Percentiles rank a stretch among this genome's conserved stretches.
Evolutionary conservation across 192 early-diverging fungal genomes (phyloP).

Genomic region (Coemansia sp.): DNA sequence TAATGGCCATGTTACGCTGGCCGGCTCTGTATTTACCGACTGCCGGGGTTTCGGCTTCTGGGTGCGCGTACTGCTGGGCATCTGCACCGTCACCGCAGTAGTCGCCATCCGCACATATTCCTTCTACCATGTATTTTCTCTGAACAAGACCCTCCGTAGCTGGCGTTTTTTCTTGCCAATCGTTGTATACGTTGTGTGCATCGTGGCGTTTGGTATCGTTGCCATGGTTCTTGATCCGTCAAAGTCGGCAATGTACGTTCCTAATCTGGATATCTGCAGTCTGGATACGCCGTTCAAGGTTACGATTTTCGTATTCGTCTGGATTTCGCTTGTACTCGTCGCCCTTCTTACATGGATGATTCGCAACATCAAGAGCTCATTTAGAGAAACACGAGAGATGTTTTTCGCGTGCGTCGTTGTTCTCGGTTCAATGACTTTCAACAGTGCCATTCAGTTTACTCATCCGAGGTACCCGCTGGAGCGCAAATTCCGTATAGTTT

Average conservation of each 20-base stretch:
- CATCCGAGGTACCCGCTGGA: constrained; percentile 21
- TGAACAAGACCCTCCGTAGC: constrained; percentile 13
- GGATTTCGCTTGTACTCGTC: constrained; percentile 12
- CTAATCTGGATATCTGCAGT: constrained; percentile 13
- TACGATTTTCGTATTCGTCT: constrained; percentile 22
- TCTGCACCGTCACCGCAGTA: constrained; percentile 24
- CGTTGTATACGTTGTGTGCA: constrained; percentile 6
- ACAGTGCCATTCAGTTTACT: constrained; percentile 17
- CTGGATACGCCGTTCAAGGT: constrained; percentile 26
- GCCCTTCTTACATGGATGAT: constrained; percentile 21
- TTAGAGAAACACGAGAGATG: constrained; percentile 39
- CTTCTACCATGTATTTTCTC: constrained; percentile 22
- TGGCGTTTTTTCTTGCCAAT: constrained; percentile 26
- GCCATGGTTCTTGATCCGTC: constrained; percentile 4
- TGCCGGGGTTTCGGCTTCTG: constrained; percentile 48
- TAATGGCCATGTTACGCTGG: constrained; percentile 32
- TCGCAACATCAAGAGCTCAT: constrained; percentile 43
- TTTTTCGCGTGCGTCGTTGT: constrained; percentile 20
- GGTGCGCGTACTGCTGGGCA: constrained; percentile 41
- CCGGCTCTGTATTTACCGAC: constrained; percentile 10
- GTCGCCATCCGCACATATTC: constrained; percentile 22
- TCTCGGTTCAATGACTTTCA: constrained; percentile 13
- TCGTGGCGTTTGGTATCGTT: constrained; percentile 17
- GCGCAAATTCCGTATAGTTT: constrained; percentile 16
- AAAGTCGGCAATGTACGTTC: constrained; percentile 13